Conservation (phyloP, 345 rosid species). For the Draba incana region DNA sequence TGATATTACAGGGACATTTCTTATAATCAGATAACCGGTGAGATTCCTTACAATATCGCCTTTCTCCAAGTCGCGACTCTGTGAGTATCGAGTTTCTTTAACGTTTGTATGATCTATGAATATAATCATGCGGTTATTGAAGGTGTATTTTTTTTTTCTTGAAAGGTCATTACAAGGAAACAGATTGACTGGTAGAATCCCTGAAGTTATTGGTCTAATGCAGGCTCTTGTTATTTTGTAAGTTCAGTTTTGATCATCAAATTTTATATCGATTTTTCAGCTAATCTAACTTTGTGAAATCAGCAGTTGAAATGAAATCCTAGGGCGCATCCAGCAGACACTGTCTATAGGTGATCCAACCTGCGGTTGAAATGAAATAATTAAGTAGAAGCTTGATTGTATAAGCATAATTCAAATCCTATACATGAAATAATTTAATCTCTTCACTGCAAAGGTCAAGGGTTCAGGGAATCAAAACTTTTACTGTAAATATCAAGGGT, state of each 20-base stretch:
- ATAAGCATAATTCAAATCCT: too few species aligned
- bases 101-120: not conserved
- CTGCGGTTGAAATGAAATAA: too few species aligned
- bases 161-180: slow-evolving; percentile 93
- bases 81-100: slow-evolving; percentile 49
- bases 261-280: not conserved
- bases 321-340: too few species aligned
- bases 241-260: slow-evolving; percentile 28
- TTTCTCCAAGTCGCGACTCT: slow-evolving; percentile 97
- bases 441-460: too few species aligned
- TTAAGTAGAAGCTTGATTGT: too few species aligned
- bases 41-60: slow-evolving; percentile 93
- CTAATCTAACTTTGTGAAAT: not conserved
- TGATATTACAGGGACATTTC: slow-evolving; percentile 70
- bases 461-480: too few species aligned
- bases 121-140: not conserved
- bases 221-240: slow-evolving; percentile 98
- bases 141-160: not conserved
- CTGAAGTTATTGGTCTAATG: slow-evolving; percentile 93
- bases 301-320: too few species aligned
- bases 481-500: too few species aligned
- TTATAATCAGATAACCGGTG: slow-evolving; percentile 80
- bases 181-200: slow-evolving; percentile 71
- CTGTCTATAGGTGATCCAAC: too few species aligned
- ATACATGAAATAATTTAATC: too few species aligned